Evolutionary conservation across 1,284 basidiomycete species (phyloP).

Genomic region (Leccinum laetum): DNA sequence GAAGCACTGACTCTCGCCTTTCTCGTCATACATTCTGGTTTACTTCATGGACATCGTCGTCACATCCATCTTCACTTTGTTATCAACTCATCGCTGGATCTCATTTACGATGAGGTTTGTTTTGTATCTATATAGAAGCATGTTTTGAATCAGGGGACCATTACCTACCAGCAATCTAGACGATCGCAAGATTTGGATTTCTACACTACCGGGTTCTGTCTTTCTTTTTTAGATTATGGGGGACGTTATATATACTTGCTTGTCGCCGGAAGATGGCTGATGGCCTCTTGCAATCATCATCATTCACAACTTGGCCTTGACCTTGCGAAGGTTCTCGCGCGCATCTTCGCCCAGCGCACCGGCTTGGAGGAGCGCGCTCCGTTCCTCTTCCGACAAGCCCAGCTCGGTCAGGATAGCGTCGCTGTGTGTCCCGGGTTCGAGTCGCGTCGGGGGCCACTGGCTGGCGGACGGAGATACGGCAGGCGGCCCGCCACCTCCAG

Average conservation of each 20-base stretch:
- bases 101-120: not conserved
- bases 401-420: conserved; percentile 49
- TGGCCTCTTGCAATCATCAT: not conserved
- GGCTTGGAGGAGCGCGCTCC: conserved; percentile 36
- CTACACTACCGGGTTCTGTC: not conserved
- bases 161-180: conserved; percentile 16
- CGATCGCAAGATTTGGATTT: not conserved
- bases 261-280: not conserved
- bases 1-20: not conserved
- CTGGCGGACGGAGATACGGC: conserved; percentile 10
- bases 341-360: conserved; percentile 43
- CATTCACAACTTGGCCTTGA: conserved; percentile 20
- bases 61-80: not conserved
- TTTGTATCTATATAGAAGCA: not conserved
- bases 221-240: not conserved
- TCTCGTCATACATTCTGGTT: not conserved
- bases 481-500: too few relatives aligned
- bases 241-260: not conserved
- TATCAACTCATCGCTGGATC: not conserved
- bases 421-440: conserved; percentile 55
- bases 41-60: not conserved
- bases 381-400: conserved; percentile 41
- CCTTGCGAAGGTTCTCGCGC: conserved; percentile 7
- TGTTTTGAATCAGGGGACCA: not conserved
- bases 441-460: conserved; percentile 9